Conservation (phyloP, 306 rosid species). For the Vigna hirtella region DNA sequence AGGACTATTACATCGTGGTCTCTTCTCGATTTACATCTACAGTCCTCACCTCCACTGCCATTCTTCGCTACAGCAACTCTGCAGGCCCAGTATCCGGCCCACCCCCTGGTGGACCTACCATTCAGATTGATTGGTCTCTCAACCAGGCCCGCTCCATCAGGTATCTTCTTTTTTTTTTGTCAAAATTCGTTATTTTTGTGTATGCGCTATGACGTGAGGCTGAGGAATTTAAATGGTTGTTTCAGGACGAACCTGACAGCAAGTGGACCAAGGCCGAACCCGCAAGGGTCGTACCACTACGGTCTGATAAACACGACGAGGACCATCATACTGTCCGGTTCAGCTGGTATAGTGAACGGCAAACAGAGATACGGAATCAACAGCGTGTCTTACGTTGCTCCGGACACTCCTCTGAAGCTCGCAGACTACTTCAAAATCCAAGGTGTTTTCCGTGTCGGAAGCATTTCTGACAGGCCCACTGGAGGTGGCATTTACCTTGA, state of each 20-base stretch:
- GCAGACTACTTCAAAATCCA: constrained; percentile 85
- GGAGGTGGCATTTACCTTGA: constrained; percentile 83
- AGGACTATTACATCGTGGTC: constrained; percentile 81
- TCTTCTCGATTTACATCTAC: constrained; percentile 74
- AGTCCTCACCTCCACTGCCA: constrained; percentile 68
- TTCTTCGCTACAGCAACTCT: constrained; percentile 82
- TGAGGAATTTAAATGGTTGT: not conserved
- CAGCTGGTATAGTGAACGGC: constrained; percentile 74
- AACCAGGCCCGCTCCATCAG: constrained; percentile 98
- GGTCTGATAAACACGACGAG: constrained; percentile 73
- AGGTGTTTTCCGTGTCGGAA: constrained; percentile 84
- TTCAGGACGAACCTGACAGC: constrained; percentile 93
- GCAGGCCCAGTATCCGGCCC: constrained; percentile 86
- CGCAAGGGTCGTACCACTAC: constrained; percentile 97
- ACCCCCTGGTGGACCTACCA: constrained; percentile 94
- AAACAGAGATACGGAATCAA: constrained; percentile 92
- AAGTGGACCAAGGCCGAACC: constrained; percentile 99
- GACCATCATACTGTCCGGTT: constrained; percentile 66
- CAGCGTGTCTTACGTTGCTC: constrained; percentile 82
- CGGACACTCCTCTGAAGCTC: constrained; percentile 91
- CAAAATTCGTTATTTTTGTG: not conserved
- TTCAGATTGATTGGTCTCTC: constrained; percentile 94
- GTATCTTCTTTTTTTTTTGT: not conserved
- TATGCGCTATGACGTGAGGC: too few species aligned
- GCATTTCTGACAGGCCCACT: constrained; percentile 74